These are phyloP conservation scores for Schwanniomyces yamadae DNA, from an alignment of 805 yeast genomes.

Conservation along the genomic window DNA sequence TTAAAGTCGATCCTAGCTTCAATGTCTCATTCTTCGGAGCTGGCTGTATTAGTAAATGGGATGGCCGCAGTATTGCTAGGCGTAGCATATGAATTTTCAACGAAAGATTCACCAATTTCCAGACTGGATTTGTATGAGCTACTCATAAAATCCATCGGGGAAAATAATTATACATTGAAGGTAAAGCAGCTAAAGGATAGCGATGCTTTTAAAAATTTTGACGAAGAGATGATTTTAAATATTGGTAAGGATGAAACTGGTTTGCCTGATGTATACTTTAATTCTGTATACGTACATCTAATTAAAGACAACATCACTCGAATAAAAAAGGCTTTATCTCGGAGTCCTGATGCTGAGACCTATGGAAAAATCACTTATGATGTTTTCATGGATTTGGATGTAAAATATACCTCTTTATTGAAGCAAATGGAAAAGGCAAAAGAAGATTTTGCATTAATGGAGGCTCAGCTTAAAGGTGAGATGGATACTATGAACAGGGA, in stretches of 20 bases:
- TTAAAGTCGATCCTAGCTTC: slow-evolving; percentile 68
- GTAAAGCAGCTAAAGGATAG: slow-evolving; percentile 70
- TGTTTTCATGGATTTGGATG: slow-evolving; percentile 47
- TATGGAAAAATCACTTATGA: slow-evolving; percentile 63
- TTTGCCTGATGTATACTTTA: slow-evolving; percentile 79
- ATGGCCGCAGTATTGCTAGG: slow-evolving; percentile 72
- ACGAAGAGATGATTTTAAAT: slow-evolving; percentile 46
- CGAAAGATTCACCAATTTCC: slow-evolving; percentile 58
- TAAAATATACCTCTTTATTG: slow-evolving; percentile 27
- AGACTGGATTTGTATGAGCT: slow-evolving; percentile 61
- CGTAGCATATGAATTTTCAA: slow-evolving; percentile 72
- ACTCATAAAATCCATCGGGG: slow-evolving; percentile 71
- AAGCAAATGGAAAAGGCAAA: slow-evolving; percentile 22
- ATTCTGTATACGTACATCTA: slow-evolving; percentile 57
- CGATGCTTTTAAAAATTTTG: slow-evolving; percentile 53
- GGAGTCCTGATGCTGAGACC: slow-evolving; percentile 76
- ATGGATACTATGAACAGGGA: slow-evolving; percentile 14
- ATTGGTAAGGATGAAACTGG: slow-evolving; percentile 77
- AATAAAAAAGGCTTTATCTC: slow-evolving; percentile 66
- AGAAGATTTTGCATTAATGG: slow-evolving; percentile 15
- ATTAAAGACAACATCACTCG: slow-evolving; percentile 69
- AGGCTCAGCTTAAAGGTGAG: slow-evolving; percentile 17
- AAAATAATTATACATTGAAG: slow-evolving; percentile 72
- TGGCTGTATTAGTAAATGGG: slow-evolving; percentile 62
- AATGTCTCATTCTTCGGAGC: slow-evolving; percentile 49